Conservation (phyloP, 169 alveolate genomes). For the Plasmodium fragile region DNA sequence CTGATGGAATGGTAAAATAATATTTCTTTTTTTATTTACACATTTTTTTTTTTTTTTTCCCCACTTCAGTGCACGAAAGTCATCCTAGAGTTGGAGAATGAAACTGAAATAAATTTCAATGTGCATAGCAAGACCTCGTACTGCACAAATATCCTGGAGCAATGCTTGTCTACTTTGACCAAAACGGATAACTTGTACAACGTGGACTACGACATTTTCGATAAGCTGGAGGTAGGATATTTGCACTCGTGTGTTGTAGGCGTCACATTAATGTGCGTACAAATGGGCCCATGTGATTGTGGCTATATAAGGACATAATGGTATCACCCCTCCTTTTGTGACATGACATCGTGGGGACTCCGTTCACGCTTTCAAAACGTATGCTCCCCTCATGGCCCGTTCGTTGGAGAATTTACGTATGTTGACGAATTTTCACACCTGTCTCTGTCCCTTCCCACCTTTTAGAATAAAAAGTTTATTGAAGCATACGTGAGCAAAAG, state of each 20-base stretch:
- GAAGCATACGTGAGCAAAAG: constrained; percentile 74
- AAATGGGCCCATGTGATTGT: not conserved
- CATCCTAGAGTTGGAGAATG: constrained; percentile 50
- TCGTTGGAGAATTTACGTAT: not conserved
- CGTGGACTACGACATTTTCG: constrained; percentile 68
- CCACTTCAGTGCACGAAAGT: constrained; percentile 57
- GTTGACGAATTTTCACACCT: not conserved
- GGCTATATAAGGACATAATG: not conserved
- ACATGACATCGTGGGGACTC: not conserved
- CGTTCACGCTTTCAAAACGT: not conserved
- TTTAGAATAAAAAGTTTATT: constrained; percentile 61
- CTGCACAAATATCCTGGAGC: constrained; percentile 50
- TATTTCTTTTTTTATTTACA: not conserved
- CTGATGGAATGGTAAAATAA: not conserved
- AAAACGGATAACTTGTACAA: constrained; percentile 67
- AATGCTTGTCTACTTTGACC: constrained; percentile 61
- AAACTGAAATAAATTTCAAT: constrained; percentile 51
- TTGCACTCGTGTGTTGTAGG: not conserved
- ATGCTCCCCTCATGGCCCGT: not conserved
- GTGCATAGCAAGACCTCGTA: constrained; percentile 59
- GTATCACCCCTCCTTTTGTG: not conserved
- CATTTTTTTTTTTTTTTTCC: constrained; percentile 5
- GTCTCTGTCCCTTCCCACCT: not conserved
- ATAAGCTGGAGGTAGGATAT: constrained; percentile 45
- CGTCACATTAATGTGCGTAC: not conserved